These are phyloP conservation scores for Cryptococcus neoformans DNA, from an alignment of 1,284 basidiomycete species.

Conservation along the genomic window DNA sequence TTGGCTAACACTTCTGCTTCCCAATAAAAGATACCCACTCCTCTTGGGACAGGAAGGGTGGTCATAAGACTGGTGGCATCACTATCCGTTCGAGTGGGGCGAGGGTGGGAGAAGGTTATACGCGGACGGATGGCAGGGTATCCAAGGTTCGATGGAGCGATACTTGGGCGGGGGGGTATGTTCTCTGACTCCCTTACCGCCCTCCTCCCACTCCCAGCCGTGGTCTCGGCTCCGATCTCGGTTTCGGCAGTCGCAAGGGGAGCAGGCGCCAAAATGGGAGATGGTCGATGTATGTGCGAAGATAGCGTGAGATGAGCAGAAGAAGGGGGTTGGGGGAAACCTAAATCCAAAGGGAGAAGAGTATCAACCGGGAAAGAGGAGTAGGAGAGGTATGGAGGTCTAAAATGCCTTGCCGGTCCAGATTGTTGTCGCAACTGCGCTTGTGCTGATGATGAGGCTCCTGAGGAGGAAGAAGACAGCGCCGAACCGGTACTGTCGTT, in stretches of 20 bases:
- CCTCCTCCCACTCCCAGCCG: too few relatives aligned
- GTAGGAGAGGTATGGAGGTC: constrained; percentile 18
- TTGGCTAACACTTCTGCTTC: constrained; percentile 77
- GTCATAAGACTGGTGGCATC: constrained; percentile 79
- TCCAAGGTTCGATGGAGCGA: background rate
- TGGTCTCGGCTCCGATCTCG: too few relatives aligned
- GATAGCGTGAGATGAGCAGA: constrained; percentile 13
- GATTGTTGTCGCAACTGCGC: too few relatives aligned
- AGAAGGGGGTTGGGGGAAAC: constrained; percentile 13
- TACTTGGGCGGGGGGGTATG: constrained; percentile 1
- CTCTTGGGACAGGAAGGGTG: constrained; percentile 67
- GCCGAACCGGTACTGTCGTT: too few relatives aligned
- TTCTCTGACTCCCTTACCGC: background rate
- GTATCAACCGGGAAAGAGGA: constrained; percentile 9
- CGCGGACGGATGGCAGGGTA: constrained; percentile 13
- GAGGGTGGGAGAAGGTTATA: constrained; percentile 33
- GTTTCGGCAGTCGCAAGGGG: too few relatives aligned
- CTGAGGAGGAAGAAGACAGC: too few relatives aligned
- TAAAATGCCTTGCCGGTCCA: background rate
- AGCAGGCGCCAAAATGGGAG: too few relatives aligned
- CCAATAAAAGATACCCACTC: constrained; percentile 86
- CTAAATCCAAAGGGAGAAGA: constrained; percentile 16
- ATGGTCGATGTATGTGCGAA: constrained; percentile 27
- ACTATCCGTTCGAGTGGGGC: constrained; percentile 58
- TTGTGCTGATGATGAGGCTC: too few relatives aligned